Evolutionary conservation across 2,329 filamentous ascomycete species (phyloP), one percentile per base, ranked within the genome.

Genomic region (Fusarium sp.): DNA sequence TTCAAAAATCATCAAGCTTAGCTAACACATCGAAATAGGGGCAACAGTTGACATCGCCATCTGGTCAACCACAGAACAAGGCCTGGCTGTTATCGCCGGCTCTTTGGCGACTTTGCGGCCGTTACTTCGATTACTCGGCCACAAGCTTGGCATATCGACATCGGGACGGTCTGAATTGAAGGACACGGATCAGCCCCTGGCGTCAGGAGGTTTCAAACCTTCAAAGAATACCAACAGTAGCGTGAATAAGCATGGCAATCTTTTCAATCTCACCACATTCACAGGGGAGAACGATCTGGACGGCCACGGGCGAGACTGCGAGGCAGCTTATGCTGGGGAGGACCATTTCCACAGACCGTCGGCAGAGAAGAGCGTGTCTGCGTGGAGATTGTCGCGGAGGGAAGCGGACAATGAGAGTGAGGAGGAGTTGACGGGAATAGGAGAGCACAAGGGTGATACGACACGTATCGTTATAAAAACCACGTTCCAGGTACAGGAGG

Each of bases 61-160:
- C 63, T 83, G 80, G 80, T 81, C 80, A 2, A 79, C 77, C 1
- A 72, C 78, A 7, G 82, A 84, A 50, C 73, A 79, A 32, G 79
- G 78, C 11, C 74, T 84, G 2, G 79, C 80, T 43, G 79, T 84
- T 61, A 78, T 78, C 7, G 81, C 81, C 7, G 79, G 78, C n/a
- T 77, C 77, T 24, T 75, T 81, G 7, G 79, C 80, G 6, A 82
- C 81, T 0, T 72, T 83, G 6, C 78, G 80, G 1, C 82, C 81
- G 0, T 73, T 84, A 1, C 53, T 78, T 58, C 76, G 75, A 51
- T 29, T 66, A 25, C 40, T 79, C 38, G 71, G 68, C 47, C 70
- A 67, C 45, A 74, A 67, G 51, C 57, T 81, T 40, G 73, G 73
- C 46, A 51, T 74, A 39, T 58, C 64, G 38, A 64, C 64, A 42